Evolutionary conservation across 139 green algal species (phyloP).

Genomic region (Chlamydomonas asymmetrica): DNA sequence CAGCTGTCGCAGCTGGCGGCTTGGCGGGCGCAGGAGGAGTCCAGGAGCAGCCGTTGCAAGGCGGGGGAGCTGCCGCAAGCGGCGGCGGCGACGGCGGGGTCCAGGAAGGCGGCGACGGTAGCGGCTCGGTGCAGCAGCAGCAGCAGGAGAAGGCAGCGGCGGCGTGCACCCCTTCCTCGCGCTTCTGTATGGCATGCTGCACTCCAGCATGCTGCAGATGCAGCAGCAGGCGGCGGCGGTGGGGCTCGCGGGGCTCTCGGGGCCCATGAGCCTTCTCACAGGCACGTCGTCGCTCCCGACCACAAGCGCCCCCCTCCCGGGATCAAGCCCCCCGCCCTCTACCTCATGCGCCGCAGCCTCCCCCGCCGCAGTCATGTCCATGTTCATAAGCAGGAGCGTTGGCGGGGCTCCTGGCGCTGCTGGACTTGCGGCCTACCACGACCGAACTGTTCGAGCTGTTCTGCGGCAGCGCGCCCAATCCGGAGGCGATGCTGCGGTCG

Average conservation of each 20-base stretch:
- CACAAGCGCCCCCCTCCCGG: neutral
- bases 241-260: neutral
- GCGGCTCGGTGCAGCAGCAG: neutral
- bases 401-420: neutral
- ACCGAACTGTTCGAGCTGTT: slow-evolving; percentile 22
- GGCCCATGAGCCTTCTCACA: neutral
- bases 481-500: slow-evolving; percentile 22
- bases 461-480: slow-evolving; percentile 8
- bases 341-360: neutral
- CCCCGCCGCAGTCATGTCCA: neutral
- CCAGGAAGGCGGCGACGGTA: too few species aligned
- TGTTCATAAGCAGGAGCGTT: neutral
- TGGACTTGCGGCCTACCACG: neutral
- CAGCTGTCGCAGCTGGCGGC: too few species aligned
- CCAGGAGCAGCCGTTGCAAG: too few species aligned
- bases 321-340: neutral
- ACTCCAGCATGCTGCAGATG: slow-evolving; percentile 2
- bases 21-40: too few species aligned
- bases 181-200: neutral
- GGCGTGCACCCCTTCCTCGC: neutral
- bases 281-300: neutral
- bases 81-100: too few species aligned
- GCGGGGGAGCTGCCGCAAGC: too few species aligned
- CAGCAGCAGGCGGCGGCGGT: neutral
- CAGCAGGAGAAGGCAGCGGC: neutral